phyloP scores from a whole-genome alignment of 2,329 filamentous ascomycete genomes.

The Ascochyta clinopodiicola region DNA sequence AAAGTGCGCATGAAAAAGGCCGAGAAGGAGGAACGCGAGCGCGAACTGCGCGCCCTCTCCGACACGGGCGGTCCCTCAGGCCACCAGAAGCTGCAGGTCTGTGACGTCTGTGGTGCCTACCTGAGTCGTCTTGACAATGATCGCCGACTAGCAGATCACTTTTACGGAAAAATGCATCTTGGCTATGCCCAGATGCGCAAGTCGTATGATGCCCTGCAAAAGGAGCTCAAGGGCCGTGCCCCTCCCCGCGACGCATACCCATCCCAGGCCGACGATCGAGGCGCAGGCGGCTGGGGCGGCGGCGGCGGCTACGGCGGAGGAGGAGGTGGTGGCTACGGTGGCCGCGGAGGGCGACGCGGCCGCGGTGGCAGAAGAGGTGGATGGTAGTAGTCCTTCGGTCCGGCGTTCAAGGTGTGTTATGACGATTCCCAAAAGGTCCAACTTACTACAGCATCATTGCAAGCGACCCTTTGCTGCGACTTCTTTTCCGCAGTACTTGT shows the following conservation, averaged over 20 bases:
- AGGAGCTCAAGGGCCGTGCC: conserved; percentile 79
- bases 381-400: conserved; percentile 36
- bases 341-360: conserved; percentile 38
- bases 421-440: conserved; percentile 38
- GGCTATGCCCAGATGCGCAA: conserved; percentile 98
- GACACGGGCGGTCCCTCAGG: conserved; percentile 93
- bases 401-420: conserved; percentile 49
- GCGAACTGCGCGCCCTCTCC: conserved; percentile 85
- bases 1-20: conserved; percentile 81
- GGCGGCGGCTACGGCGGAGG: conserved; percentile 11
- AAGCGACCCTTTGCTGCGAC: conserved; percentile 27
- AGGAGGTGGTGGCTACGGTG: conserved; percentile 27
- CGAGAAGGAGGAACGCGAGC: conserved; percentile 81
- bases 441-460: conserved; percentile 42
- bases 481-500: conserved; percentile 29
- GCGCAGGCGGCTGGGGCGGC: conserved; percentile 34
- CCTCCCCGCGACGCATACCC: conserved; percentile 58
- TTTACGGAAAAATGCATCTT: conserved; percentile 99
- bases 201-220: conserved; percentile 84
- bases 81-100: conserved; percentile 97
- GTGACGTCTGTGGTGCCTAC: conserved; percentile 97
- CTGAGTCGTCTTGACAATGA: conserved; percentile 93
- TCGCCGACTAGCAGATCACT: conserved; percentile 90
- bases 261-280: conserved; percentile 29
- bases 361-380: conserved; percentile 36